Evolutionary conservation across 495 filamentous ascomycete genomes (phyloP), one percentile per base, ranked within the genome.

Genomic region (Cryomyces minteri): DNA sequence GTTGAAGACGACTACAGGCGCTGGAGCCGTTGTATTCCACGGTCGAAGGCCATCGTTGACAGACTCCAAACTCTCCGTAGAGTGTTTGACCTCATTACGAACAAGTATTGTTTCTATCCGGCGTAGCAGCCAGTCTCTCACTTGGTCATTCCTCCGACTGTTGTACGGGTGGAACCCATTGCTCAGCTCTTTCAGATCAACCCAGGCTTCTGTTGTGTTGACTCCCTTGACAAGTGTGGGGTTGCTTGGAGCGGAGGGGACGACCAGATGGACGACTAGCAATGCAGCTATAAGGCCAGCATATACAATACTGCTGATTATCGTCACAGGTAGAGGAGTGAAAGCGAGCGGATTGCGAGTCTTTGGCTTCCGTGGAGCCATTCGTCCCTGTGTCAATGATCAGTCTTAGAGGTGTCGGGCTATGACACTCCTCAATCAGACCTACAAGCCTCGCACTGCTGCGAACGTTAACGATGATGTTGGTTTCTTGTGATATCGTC

Each of bases 101-200:
- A 71, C 64, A 48, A 84, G 51, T 40, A 94, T 88, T 29, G 64
- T 67, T 47, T 79, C 60, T 48, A 94, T 71, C 40, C 87, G 71
- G 29, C 62, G 48, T 39, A 95, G 62, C n/a, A 98, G 61, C 69
- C 79, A 94, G 28, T 73, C 66, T 46, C 80, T 74, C 14, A 94
- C 71, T 5, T 77, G 70, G 50, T 93, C 90, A 54, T 94, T 96
- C 47, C 70, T 67, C 33, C 67, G 77, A 32, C 78, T 84, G 61
- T 95, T 96, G 61, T 83, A 92, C 0, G 88, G 90, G 54, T 92
- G 90, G 54, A 81, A 93, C 0, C 71, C 72, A 44, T 65, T 68
- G n/a, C 77, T 86, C 12, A 98, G 61, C 34, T 63, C 62, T 32
- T 82, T 73, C 14, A 98, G 71, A 57, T 98, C 88, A 11, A 68